Percentiles rank a stretch among this genome's conserved stretches.
Conservation (phyloP, 371 early-diverging fungal genomes). For the Fennellomyces sp. region DNA sequence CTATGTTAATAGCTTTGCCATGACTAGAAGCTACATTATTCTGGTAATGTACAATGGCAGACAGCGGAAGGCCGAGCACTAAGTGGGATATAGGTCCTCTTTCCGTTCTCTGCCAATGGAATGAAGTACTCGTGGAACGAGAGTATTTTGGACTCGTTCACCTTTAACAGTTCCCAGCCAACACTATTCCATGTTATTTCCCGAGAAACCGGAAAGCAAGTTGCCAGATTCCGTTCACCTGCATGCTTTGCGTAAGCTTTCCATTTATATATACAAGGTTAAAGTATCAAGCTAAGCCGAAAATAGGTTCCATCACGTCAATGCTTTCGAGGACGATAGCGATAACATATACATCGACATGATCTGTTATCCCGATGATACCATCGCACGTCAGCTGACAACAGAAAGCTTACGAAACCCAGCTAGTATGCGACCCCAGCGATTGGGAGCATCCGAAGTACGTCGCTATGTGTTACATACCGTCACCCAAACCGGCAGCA, state of each 20-base stretch:
- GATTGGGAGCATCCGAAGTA: conserved; percentile 58
- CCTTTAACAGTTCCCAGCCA: conserved; percentile 56
- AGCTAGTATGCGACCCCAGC: conserved; percentile 36
- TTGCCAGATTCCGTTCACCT: conserved; percentile 65
- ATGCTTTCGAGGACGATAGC: conserved; percentile 69
- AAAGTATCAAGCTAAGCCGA: background rate
- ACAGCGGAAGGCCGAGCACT: no score
- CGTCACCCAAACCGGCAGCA: conserved; percentile 55
- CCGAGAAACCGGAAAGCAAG: conserved; percentile 61
- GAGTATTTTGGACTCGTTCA: conserved; percentile 67
- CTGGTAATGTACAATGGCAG: conserved; percentile 40
- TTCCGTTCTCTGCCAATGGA: conserved; percentile 53
- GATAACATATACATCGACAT: conserved; percentile 67
- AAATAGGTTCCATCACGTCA: conserved; percentile 65
- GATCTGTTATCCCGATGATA: conserved; percentile 64
- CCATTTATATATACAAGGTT: background rate
- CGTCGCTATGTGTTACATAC: conserved; percentile 62
- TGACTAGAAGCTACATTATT: conserved; percentile 72
- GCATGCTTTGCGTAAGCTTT: conserved; percentile 51
- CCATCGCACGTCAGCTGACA: conserved; percentile 59
- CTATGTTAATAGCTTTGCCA: conserved; percentile 71
- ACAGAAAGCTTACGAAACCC: conserved; percentile 57
- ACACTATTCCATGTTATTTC: conserved; percentile 72
- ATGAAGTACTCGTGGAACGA: conserved; percentile 70
- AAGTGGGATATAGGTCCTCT: no score